These are phyloP conservation scores for Telfairia occidentalis DNA, from an alignment of 331 rosid species.

Conservation along the genomic window DNA sequence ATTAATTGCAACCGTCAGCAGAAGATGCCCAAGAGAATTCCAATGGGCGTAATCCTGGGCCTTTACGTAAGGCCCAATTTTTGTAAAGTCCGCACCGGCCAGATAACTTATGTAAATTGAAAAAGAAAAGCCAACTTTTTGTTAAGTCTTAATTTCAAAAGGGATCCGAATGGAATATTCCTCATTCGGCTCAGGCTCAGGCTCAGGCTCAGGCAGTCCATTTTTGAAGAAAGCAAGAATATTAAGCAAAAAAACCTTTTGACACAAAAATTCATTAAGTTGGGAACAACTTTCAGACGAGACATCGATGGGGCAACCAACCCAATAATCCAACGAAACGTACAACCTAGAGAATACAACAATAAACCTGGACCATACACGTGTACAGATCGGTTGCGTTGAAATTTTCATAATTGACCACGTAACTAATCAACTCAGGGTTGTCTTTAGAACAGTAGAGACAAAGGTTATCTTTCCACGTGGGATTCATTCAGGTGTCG, in stretches of 20 bases:
- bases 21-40: background rate
- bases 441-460: background rate
- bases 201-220: background rate
- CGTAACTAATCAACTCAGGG: background rate
- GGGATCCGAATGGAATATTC: background rate
- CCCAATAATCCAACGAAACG: background rate
- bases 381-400: background rate
- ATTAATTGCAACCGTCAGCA: background rate
- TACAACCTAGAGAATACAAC: too few relatives aligned
- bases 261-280: too few relatives aligned
- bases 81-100: background rate
- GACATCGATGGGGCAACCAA: conserved; percentile 8
- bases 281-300: background rate
- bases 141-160: background rate
- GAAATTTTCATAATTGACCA: background rate
- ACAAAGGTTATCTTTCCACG: background rate
- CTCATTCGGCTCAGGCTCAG: too few relatives aligned
- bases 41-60: background rate
- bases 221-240: background rate
- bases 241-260: background rate
- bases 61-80: background rate
- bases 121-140: background rate
- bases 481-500: background rate
- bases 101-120: background rate
- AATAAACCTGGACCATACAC: background rate